Evolutionary conservation across 2,329 filamentous ascomycete species (phyloP).

Genomic region (Fusarium sp.): DNA sequence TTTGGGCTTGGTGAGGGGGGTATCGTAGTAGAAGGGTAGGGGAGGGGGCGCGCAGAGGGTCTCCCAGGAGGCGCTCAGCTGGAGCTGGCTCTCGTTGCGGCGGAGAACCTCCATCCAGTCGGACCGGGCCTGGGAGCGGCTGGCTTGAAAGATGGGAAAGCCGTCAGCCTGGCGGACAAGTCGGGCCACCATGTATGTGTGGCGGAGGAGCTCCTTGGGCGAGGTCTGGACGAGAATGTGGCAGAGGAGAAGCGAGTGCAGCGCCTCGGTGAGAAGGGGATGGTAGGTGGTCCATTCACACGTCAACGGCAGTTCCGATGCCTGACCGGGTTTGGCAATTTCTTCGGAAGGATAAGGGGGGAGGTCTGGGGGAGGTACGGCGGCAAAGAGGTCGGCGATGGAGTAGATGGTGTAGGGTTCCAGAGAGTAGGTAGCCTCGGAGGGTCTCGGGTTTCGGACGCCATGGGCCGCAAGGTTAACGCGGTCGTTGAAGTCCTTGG

Average conservation of each 20-base stretch:
- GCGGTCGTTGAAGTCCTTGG: constrained; percentile 67
- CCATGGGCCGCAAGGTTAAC: constrained; percentile 68
- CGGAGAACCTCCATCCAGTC: constrained; percentile 85
- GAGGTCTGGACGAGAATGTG: constrained; percentile 86
- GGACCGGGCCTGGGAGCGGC: constrained; percentile 76
- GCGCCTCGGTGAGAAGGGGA: constrained; percentile 80
- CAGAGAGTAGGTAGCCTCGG: constrained; percentile 41
- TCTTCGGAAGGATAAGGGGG: constrained; percentile 72
- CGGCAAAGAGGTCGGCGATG: constrained; percentile 75
- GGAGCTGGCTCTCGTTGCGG: constrained; percentile 76
- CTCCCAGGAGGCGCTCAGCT: constrained; percentile 76
- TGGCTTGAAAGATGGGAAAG: constrained; percentile 82
- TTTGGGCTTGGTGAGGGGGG: not conserved
- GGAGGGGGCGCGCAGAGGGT: constrained; percentile 73
- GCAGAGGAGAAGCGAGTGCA: constrained; percentile 82
- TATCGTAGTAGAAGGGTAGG: constrained; percentile 53
- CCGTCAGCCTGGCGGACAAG: constrained; percentile 80
- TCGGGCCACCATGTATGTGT: constrained; percentile 85
- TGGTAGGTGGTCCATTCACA: constrained; percentile 73
- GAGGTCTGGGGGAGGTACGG: constrained; percentile 73
- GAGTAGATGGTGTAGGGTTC: constrained; percentile 56
- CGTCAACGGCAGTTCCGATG: constrained; percentile 48
- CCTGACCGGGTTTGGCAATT: constrained; percentile 42
- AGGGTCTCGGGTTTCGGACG: constrained; percentile 55
- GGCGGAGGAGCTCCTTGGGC: constrained; percentile 79